phyloP scores from a whole-genome alignment of 1,284 basidiomycete genomes.

The Heterobasidion occidentale region DNA sequence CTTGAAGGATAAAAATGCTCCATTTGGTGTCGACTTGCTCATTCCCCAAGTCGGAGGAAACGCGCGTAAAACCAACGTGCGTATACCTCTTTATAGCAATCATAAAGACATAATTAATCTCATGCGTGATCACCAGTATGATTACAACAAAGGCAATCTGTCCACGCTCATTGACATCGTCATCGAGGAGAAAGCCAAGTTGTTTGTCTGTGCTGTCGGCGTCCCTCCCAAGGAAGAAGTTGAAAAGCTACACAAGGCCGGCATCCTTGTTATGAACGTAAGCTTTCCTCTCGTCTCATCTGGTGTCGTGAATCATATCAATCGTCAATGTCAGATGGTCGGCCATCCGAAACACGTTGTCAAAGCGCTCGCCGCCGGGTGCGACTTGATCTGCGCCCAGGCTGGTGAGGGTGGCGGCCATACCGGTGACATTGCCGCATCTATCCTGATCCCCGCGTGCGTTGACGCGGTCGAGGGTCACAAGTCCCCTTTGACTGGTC shows the following conservation, averaged over 20 bases:
- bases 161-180: slow-evolving; percentile 80
- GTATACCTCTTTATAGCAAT: slow-evolving; percentile 15
- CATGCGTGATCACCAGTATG: slow-evolving; percentile 36
- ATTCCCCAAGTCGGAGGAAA: slow-evolving; percentile 76
- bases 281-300: slow-evolving; percentile 12
- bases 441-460: slow-evolving; percentile 78
- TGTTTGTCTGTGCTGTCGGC: slow-evolving; percentile 86
- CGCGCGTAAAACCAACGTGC: slow-evolving; percentile 81
- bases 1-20: slow-evolving; percentile 61
- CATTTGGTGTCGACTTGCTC: slow-evolving; percentile 84
- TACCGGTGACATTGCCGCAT: slow-evolving; percentile 67
- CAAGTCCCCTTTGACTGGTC: slow-evolving; percentile 71
- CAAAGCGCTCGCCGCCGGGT: slow-evolving; percentile 75
- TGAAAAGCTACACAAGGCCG: slow-evolving; percentile 71
- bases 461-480: slow-evolving; percentile 73
- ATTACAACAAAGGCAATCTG: slow-evolving; percentile 77
- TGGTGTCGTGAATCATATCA: neutral
- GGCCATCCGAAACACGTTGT: slow-evolving; percentile 82
- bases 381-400: slow-evolving; percentile 86
- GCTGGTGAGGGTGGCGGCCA: slow-evolving; percentile 85
- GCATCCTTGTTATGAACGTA: slow-evolving; percentile 80
- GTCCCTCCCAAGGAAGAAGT: slow-evolving; percentile 75
- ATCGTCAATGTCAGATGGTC: slow-evolving; percentile 53
- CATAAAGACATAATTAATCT: neutral
- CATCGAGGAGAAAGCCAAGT: slow-evolving; percentile 74